Evolutionary conservation across 495 filamentous ascomycete genomes (phyloP), one percentile per base, ranked within the genome.

Genomic region (Penicillium simplicissimum): DNA sequence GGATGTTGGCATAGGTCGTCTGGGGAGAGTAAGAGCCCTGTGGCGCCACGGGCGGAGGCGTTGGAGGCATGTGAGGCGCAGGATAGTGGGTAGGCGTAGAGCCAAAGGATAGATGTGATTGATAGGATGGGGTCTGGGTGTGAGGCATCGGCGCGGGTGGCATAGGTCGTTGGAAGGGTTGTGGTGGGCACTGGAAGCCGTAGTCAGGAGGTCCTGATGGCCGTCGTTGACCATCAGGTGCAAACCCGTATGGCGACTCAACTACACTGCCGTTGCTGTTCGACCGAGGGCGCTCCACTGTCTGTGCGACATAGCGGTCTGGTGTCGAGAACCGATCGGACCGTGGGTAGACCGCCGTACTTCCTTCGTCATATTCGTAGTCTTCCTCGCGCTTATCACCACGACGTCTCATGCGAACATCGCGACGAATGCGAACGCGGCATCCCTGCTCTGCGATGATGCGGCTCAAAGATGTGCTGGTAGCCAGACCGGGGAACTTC

Each of bases 401-500:
- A 23, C 92, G 88, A 60, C 93, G 86, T 74, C 95, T 88, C 95
- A 98, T 98, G 47, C 95, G 87, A 15, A 98, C 95, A 82, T 98
- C 95, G 63, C 95, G 90, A 61, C 95, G 86, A 68, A 98, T 98
- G 28, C 95, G 89, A 43, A 98, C 95, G 60, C 96, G 92, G 73
- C 95, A 98, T 42, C 95, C 95, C 74, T 98, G 95, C 73, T 98
- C 95, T 9, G 95, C 93, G 58, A 98, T 93, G 40, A 90, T 88
- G 47, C 93, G 88, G 68, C 94, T 97, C 37, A 98, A 80, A 6
- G 82, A 78, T 0, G 95, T 98, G 75, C 92, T 97, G 74, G 95
- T 93, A 1, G 91, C 87, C 65, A 98, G 78, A 11, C 95, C 95
- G 38, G 95, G 95, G 79, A 98, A 98, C 79, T 97, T 98, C 86